A percentile compares a stretch with the other conserved stretches of the same genome.
These are phyloP conservation scores for Noccaea caerulescens DNA, from an alignment of 345 rosid species.

Conservation along the genomic window DNA sequence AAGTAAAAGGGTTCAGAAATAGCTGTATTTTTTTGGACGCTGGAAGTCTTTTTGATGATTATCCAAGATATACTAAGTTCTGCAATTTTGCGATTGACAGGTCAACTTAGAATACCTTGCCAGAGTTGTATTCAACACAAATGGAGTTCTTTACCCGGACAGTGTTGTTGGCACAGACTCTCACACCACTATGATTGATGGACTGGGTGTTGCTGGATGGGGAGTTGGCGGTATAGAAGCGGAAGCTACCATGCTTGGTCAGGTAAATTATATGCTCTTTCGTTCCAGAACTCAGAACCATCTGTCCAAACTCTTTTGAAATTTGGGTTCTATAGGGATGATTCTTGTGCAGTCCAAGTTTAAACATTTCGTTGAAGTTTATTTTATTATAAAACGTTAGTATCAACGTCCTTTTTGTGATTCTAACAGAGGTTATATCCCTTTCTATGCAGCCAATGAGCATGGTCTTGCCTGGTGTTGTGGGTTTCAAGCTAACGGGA, in stretches of 20 bases:
- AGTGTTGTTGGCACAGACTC: slow-evolving; percentile 99
- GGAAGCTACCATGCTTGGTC: slow-evolving; percentile 99
- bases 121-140: slow-evolving; percentile 89
- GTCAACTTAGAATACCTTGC: slow-evolving; percentile 98
- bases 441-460: slow-evolving; percentile 85
- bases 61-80: neutral
- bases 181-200: slow-evolving; percentile 99
- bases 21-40: neutral
- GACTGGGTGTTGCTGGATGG: slow-evolving; percentile 99
- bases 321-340: neutral
- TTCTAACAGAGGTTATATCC: neutral
- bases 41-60: neutral
- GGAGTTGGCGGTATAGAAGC: slow-evolving; percentile 99
- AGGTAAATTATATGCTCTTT: slow-evolving; percentile 53
- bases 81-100: slow-evolving; percentile 41
- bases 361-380: neutral
- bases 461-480: slow-evolving; percentile 99
- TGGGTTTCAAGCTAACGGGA: slow-evolving; percentile 94
- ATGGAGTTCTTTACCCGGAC: slow-evolving; percentile 84
- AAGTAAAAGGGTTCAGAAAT: slow-evolving; percentile 4
- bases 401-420: neutral
- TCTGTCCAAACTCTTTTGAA: neutral
- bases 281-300: neutral
- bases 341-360: neutral
- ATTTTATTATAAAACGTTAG: neutral